phyloP scores from a whole-genome alignment of 352 stramenopile genomes.

The Globisporangium acanthophoron region DNA sequence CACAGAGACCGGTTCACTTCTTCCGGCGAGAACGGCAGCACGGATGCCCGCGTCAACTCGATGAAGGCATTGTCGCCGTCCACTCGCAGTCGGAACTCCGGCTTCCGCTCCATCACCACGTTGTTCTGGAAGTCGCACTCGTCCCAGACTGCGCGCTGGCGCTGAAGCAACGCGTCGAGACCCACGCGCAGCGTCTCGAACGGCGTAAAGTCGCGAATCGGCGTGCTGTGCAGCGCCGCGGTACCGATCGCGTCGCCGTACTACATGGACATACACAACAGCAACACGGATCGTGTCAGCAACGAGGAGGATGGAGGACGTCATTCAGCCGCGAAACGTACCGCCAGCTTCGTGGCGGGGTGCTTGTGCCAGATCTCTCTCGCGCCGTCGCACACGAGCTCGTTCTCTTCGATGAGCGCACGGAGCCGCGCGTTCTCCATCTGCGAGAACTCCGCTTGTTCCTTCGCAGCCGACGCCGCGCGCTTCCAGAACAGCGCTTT shows the following conservation, averaged over 20 bases:
- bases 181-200: slow-evolving; percentile 21
- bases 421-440: slow-evolving; percentile 1
- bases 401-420: slow-evolving; percentile 2
- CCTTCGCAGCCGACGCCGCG: not conserved
- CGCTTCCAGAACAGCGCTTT: slow-evolving; percentile 5
- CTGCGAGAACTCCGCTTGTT: not conserved
- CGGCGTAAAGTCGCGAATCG: slow-evolving; percentile 13
- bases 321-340: not conserved
- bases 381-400: not conserved
- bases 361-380: not conserved
- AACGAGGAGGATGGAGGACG: not conserved
- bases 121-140: slow-evolving; percentile 15
- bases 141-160: slow-evolving; percentile 14
- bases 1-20: slow-evolving; percentile 23
- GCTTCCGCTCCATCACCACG: not conserved
- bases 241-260: not conserved
- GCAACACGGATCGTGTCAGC: not conserved
- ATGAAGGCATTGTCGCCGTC: slow-evolving; percentile 1
- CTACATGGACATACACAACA: not conserved
- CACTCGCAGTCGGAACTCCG: not conserved
- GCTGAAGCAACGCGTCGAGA: slow-evolving; percentile 19
- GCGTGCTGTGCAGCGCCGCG: not conserved
- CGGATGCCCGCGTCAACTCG: not conserved
- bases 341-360: not conserved
- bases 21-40: slow-evolving; percentile 12